Conservation (phyloP, 2,329 filamentous ascomycete genomes). For the Coniochaeta sp. region DNA sequence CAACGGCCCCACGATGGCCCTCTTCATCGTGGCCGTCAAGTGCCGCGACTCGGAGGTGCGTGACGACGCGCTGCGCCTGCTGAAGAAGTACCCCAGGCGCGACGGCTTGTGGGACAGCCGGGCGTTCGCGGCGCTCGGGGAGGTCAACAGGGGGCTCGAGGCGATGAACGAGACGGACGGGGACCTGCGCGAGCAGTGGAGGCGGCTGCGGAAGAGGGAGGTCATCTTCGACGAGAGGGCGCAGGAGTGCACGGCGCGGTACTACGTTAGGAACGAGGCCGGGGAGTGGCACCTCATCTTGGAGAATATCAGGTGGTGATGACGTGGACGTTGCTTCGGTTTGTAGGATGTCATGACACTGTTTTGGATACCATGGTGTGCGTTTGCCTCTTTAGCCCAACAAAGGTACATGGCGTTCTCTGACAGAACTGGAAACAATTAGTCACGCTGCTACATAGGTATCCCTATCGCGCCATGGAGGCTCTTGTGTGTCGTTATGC, state of each 20-base stretch:
- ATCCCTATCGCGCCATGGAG: too few species aligned
- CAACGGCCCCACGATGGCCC: slow-evolving; percentile 36
- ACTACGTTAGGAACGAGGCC: slow-evolving; percentile 5
- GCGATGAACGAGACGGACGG: slow-evolving; percentile 22
- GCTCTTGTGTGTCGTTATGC: too few species aligned
- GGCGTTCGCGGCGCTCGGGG: slow-evolving; percentile 25
- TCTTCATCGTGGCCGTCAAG: slow-evolving; percentile 32
- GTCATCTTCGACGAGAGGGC: slow-evolving; percentile 27
- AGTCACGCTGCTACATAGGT: too few species aligned
- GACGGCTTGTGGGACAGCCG: slow-evolving; percentile 37
- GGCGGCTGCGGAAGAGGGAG: slow-evolving; percentile 28
- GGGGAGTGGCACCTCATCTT: background rate
- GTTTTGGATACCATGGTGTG: background rate
- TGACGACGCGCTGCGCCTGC: slow-evolving; percentile 31
- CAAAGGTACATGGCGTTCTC: too few species aligned
- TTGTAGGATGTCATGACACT: too few species aligned
- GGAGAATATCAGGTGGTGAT: background rate
- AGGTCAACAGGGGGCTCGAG: slow-evolving; percentile 30
- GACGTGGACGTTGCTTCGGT: too few species aligned
- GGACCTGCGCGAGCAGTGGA: slow-evolving; percentile 27
- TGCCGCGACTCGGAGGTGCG: slow-evolving; percentile 31
- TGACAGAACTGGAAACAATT: too few species aligned
- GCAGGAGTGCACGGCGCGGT: background rate
- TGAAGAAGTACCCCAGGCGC: slow-evolving; percentile 31
- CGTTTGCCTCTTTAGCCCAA: too few species aligned